Conservation (phyloP, 345 rosid species). For the Sisymbrium altissimum region DNA sequence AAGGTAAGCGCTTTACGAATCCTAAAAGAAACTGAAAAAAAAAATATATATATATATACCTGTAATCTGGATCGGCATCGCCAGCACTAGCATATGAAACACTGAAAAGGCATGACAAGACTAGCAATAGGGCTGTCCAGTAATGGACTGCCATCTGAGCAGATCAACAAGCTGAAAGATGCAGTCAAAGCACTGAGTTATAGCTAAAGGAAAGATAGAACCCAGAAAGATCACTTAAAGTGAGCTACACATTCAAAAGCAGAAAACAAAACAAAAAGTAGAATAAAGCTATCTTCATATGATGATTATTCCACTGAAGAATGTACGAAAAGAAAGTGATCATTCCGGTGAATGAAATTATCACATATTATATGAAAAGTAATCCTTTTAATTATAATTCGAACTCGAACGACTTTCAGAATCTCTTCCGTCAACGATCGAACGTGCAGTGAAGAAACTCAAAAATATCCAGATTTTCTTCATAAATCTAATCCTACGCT, state of each 20-base stretch:
- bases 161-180: background rate
- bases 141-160: slow-evolving; percentile 38
- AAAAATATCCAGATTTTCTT: background rate
- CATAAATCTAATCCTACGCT: background rate
- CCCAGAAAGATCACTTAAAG: background rate
- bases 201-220: background rate
- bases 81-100: slow-evolving; percentile 62
- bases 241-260: background rate
- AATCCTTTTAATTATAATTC: background rate
- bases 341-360: background rate
- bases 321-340: background rate
- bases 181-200: background rate
- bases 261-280: too few species aligned
- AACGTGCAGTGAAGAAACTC: background rate
- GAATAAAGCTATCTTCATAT: too few species aligned
- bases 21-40: background rate
- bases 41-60: too few species aligned
- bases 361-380: too few species aligned
- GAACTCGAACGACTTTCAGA: background rate
- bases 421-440: background rate
- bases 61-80: slow-evolving; percentile 68
- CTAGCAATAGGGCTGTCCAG: slow-evolving; percentile 27
- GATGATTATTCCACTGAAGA: background rate
- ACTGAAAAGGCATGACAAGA: slow-evolving; percentile 37
- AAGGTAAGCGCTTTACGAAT: background rate